Percentiles rank a stretch among this genome's conserved stretches.
These are phyloP conservation scores for Colletotrichum echinochloae DNA, from an alignment of 2,329 filamentous ascomycete genomes.

Conservation along the genomic window DNA sequence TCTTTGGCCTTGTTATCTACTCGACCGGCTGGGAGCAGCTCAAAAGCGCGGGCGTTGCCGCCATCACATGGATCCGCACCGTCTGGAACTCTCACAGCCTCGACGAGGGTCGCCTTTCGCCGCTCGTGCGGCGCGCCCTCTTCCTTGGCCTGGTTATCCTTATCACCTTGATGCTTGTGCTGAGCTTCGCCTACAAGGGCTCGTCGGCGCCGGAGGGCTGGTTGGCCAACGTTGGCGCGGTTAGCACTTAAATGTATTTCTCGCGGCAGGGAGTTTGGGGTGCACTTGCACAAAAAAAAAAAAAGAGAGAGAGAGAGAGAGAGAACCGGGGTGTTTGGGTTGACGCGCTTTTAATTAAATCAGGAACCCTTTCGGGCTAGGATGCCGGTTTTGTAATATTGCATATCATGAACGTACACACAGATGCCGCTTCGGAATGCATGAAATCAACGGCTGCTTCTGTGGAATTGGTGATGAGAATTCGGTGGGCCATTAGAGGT, in stretches of 20 bases:
- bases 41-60: constrained; percentile 37
- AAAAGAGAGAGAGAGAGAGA: no score
- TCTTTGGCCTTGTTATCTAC: constrained; percentile 63
- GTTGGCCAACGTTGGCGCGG: constrained; percentile 15
- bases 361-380: neutral
- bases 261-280: constrained; percentile 20
- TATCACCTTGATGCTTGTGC: constrained; percentile 41
- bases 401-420: constrained; percentile 22
- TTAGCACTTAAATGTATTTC: constrained; percentile 5
- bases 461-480: neutral
- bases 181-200: constrained; percentile 41
- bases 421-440: constrained; percentile 19
- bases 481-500: neutral
- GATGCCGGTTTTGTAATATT: neutral
- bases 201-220: constrained; percentile 28
- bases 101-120: constrained; percentile 43
- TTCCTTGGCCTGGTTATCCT: constrained; percentile 39
- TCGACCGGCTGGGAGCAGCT: constrained; percentile 55
- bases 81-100: constrained; percentile 38
- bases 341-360: neutral
- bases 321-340: neutral
- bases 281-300: neutral
- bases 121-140: constrained; percentile 43
- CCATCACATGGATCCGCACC: constrained; percentile 37
- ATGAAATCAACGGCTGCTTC: constrained; percentile 5